phyloP scores from a whole-genome alignment of 73 alveolate species.

The Effrenium voratum region DNA sequence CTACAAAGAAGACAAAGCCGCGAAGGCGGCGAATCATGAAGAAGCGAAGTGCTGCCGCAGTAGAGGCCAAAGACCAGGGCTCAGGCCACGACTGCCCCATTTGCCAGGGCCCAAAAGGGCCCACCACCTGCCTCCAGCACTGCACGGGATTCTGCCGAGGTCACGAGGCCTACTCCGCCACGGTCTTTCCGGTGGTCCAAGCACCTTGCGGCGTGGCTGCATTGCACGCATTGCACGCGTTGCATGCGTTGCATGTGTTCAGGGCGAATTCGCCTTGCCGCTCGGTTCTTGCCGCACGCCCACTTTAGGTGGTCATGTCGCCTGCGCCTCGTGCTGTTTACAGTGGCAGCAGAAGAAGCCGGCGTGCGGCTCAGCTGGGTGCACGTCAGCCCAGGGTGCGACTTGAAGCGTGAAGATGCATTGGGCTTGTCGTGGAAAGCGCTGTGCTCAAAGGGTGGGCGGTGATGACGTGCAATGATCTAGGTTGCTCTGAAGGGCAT shows the following conservation, averaged over 20 bases:
- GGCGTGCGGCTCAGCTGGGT: background rate
- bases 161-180: slow-evolving; percentile 56
- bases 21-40: slow-evolving; percentile 23
- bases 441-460: background rate
- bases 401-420: background rate
- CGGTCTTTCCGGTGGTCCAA: slow-evolving; percentile 62
- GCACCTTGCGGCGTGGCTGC: slow-evolving; percentile 57
- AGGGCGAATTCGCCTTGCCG: background rate
- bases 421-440: background rate
- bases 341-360: slow-evolving; percentile 87
- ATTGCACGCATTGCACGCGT: too few relatives aligned
- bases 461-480: background rate
- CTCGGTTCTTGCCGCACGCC: background rate
- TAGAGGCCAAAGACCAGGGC: slow-evolving; percentile 32
- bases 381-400: background rate
- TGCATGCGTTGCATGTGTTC: background rate
- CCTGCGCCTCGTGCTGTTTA: slow-evolving; percentile 75
- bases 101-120: slow-evolving; percentile 4
- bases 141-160: background rate
- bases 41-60: background rate
- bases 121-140: background rate
- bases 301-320: slow-evolving; percentile 40
- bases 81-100: slow-evolving; percentile 83
- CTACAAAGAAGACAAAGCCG: background rate
- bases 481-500: background rate